Base-by-base conservation (phyloP, 2,329 filamentous ascomycete genomes). In the Alternaria sp. region DNA sequence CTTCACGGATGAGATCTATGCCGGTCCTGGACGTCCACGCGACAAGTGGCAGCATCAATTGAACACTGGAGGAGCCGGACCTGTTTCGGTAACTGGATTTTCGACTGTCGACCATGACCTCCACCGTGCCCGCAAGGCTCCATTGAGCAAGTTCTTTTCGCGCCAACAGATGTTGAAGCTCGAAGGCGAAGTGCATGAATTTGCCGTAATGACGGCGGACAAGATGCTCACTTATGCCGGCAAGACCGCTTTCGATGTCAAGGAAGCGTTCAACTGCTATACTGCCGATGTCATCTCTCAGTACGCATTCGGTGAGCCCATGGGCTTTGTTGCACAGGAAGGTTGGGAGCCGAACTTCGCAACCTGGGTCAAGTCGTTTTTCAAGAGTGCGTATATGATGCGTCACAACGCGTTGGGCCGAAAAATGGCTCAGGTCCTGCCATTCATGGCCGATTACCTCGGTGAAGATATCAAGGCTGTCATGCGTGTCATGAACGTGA, bases 71-170 rank as follows among this genome's bases (percentile, higher is more conserved):
- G 73, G 71, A 46, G 64, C 60, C 46, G 73, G 74, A 21, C 72
- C 73, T 43, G 66, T 73, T 25, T 63, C 65, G 3, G 68, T 68
- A 2, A 71, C 74, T 49, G 77, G 75, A 4, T 73, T 76, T 28
- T 71, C 71, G 6, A 70, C 71, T 5, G 70, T 71, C 9, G 67
- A 67, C n/a, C 68, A 80, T 64, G 72, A 76, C 4, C 56, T 78
- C 18, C 79, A 81, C 64, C 75, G 74, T 18, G 46, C 66, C 11
- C 71, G 78, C 25, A 73, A 74, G 44, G 68, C 66, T 6, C 73
- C 79, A 2, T 58, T 81, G 14, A 75, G 71, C 58, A 75, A 73
- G 9, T 81, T 79, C 70, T 81, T 81, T 62, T 80, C 78, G 10
- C 74, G 67, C 45, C 70, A 71, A 49, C 71, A 75, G 49, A 72